Evolutionary conservation across 257 asterid genomes (phyloP), one percentile per base, ranked within the genome.

Genomic region (Fraxinus anomala): DNA sequence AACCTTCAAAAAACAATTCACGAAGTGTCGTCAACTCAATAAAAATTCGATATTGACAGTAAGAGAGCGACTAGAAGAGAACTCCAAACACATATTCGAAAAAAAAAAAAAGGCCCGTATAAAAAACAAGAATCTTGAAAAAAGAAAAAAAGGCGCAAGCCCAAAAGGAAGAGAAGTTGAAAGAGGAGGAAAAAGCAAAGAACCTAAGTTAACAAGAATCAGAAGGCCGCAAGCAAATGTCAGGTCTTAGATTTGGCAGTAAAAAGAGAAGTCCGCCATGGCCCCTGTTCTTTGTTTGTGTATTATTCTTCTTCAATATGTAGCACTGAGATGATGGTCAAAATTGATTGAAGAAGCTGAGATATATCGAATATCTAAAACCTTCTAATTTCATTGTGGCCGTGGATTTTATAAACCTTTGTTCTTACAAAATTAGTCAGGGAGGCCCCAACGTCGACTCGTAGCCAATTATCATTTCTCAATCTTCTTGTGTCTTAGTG

Each of bases 401-500:
- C 19, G 16, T 37, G 75, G 74, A 54, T 40, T 37, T 61, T 47
- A 63, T 31, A 61, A 1, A 8, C 9, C 33, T 34, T 56, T 37
- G 76, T 72, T 76, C 42, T 65, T 36, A 69, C 66, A 76, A 40
- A 63, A 81, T 65, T 63, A 47, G 82, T 73, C 87, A 77, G 76
- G 77, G 56, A 77, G 76, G 82, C 68, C 73, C 82, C 87, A 80
- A 80, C 73, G 73, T 73, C 37, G 82, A 76, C 83, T 76, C 56
- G 76, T 81, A 76, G 67, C 73, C 44, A 75, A 66, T 65, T 51
- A 2, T 42, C 49, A 42, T 81, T 72, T 68, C 70, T 79, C 68
- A 16, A 72, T 79, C 77, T 51, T 21, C 79, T 70, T 33, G 36
- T 33, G 36, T 33, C 6, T 4, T 4, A 4, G 6, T 33, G 34